These are phyloP conservation scores for Saposhnikovia divaricata DNA, from an alignment of 129 eudicot genomes.

Conservation along the genomic window DNA sequence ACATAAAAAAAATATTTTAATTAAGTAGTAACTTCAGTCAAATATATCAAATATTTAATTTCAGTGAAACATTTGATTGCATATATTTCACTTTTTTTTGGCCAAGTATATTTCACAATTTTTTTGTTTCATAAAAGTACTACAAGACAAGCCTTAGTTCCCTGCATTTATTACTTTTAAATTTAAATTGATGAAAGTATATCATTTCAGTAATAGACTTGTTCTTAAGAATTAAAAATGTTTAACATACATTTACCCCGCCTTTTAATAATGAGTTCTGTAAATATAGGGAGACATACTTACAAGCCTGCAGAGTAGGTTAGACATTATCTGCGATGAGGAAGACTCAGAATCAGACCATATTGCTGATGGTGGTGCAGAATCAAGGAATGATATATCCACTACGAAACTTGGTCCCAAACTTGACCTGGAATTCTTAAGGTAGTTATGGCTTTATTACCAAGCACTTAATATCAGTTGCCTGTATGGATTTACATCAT, in stretches of 20 bases:
- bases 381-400: conserved; percentile 23
- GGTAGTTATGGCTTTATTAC: conserved; percentile 30
- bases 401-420: conserved; percentile 31
- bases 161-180: not conserved
- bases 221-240: not conserved
- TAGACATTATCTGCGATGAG: conserved; percentile 82
- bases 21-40: not conserved
- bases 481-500: not conserved
- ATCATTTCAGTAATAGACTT: not conserved
- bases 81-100: not conserved
- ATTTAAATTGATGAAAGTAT: not conserved
- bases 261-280: not conserved
- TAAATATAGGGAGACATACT: conserved; percentile 66
- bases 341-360: conserved; percentile 46
- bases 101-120: not conserved
- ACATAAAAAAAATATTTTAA: not conserved
- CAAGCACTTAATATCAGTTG: not conserved
- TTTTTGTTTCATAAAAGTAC: not conserved
- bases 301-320: conserved; percentile 64
- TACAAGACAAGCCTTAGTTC: not conserved
- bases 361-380: conserved; percentile 28
- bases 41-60: not conserved
- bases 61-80: not conserved
- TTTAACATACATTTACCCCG: not conserved
- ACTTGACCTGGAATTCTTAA: conserved; percentile 41